A percentile compares a stretch with the other conserved stretches of the same genome.
These are phyloP conservation scores for Jamesozyma spencerorum DNA, from an alignment of 805 yeast genomes.

Conservation along the genomic window DNA sequence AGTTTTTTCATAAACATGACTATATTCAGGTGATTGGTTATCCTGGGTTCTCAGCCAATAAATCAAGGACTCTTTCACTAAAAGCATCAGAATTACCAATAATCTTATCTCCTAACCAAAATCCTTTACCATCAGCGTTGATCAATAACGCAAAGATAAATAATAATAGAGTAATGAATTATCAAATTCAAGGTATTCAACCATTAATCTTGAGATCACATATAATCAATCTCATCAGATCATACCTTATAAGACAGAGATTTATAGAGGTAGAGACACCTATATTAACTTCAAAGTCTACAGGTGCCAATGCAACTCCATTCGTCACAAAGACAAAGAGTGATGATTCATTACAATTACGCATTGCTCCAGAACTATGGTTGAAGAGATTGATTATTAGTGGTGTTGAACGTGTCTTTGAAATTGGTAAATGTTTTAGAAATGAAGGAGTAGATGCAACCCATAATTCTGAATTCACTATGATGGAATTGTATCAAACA, in stretches of 20 bases:
- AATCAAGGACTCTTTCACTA: slow-evolving; percentile 63
- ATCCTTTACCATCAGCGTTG: slow-evolving; percentile 58
- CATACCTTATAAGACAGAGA: slow-evolving; percentile 42
- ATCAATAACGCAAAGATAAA: slow-evolving; percentile 48
- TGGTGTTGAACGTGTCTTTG: slow-evolving; percentile 82
- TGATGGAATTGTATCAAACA: slow-evolving; percentile 80
- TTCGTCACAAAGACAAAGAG: slow-evolving; percentile 46
- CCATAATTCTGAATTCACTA: slow-evolving; percentile 90
- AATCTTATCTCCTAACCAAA: slow-evolving; percentile 60
- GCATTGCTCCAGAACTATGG: slow-evolving; percentile 97
- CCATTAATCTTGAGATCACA: slow-evolving; percentile 42
- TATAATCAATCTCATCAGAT: slow-evolving; percentile 48
- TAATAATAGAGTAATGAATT: slow-evolving; percentile 64
- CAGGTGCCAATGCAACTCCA: slow-evolving; percentile 93
- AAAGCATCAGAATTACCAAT: slow-evolving; percentile 42
- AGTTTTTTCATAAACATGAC: slow-evolving; percentile 60
- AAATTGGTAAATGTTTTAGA: slow-evolving; percentile 76
- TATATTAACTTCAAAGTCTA: slow-evolving; percentile 55
- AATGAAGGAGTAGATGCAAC: slow-evolving; percentile 91
- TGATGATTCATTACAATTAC: slow-evolving; percentile 39
- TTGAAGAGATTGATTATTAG: slow-evolving; percentile 70
- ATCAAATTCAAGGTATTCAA: slow-evolving; percentile 45
- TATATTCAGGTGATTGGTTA: slow-evolving; percentile 53
- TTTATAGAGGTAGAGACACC: slow-evolving; percentile 90
- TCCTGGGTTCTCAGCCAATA: slow-evolving; percentile 60